Evolutionary conservation across 176 grass and related monocot genomes (phyloP).

Genomic region (Ensete glaucum): DNA sequence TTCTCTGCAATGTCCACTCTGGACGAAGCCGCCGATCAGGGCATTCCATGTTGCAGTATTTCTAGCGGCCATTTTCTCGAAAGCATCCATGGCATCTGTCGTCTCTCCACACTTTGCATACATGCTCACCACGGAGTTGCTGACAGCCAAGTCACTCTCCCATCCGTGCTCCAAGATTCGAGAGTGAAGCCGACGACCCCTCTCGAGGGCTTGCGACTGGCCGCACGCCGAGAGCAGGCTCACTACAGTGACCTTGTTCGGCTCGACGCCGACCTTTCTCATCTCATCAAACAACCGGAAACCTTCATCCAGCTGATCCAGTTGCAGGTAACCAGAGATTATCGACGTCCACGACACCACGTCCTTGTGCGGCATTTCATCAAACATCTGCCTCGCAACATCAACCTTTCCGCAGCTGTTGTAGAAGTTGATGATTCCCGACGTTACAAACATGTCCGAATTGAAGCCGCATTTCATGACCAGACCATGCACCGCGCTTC

Average conservation of each 20-base stretch:
- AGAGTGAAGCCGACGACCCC: conserved; percentile 44
- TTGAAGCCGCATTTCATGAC: conserved; percentile 46
- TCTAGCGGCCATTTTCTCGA: conserved; percentile 35
- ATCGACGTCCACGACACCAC: conserved; percentile 83
- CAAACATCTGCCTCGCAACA: conserved; percentile 48
- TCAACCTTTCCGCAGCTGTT: conserved; percentile 19
- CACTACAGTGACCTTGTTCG: conserved; percentile 63
- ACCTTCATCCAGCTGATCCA: conserved; percentile 35
- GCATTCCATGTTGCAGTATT: conserved; percentile 62
- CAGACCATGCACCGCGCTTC: conserved; percentile 37
- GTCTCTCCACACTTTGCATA: conserved; percentile 44
- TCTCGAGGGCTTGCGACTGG: conserved; percentile 22
- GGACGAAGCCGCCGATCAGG: conserved; percentile 53
- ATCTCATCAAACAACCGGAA: conserved; percentile 47
- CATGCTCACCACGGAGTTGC: conserved; percentile 54
- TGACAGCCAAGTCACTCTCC: conserved; percentile 38
- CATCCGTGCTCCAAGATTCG: conserved; percentile 39
- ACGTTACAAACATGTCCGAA: conserved; percentile 54
- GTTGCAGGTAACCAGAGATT: conserved; percentile 47
- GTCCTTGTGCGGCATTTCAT: conserved; percentile 56
- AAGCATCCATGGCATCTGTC: conserved; percentile 38
- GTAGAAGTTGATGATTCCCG: conserved; percentile 48
- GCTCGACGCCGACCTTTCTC: conserved; percentile 29
- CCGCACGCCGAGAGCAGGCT: conserved; percentile 58
- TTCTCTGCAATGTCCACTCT: conserved; percentile 36